Evolutionary conservation across 352 stramenopile species (phyloP), one percentile per base, ranked within the genome.

Genomic region (Thraustochytrium sp.): DNA sequence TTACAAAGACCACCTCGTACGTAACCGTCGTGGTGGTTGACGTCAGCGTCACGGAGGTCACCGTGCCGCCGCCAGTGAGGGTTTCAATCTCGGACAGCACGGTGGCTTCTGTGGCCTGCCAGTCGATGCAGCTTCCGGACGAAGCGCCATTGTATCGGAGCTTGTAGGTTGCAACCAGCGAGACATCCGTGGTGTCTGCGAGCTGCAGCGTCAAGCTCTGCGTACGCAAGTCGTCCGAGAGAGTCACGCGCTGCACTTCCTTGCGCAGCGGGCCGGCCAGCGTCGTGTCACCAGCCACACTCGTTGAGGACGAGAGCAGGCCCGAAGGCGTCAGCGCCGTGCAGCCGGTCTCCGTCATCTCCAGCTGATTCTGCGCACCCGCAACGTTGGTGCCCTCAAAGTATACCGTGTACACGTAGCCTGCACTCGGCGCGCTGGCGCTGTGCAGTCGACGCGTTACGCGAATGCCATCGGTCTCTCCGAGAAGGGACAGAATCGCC

Each of bases 381-480:
- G 23, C 23, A 21, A 62, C 62, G 2, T 13, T 8, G 9, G 9
- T 38, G 3, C 56, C 74, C 5, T 91, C 64, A 65, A 98, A 98
- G 85, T 98, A 98, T 31, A 98, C 87, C 18, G 89, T 93, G 84
- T 96, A 98, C 0, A 95, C 87, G 78, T 97, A 97, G 2, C 88
- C 87, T 31, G 88, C 86, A n/a, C 68, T 86, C 83, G 76, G 74
- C 9, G 77, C 29, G 13, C 21, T 31, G 0, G 88, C 46, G 87
- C 89, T 62, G 85, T 77, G 8, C 76, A 82, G 49, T 16, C 40
- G 29, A 84, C 77, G 82, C 21, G 87, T 88, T 13, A 90, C 87
- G 11, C 84, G 42, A 21, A 90, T 54, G n/a, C 64, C 72, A 38
- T 82, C 76, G 21, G 55, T 29, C 34, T 82, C 84, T 4, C 87